Conservation (phyloP, 768 basidiomycete species). For the Filobasidium floriforme region DNA sequence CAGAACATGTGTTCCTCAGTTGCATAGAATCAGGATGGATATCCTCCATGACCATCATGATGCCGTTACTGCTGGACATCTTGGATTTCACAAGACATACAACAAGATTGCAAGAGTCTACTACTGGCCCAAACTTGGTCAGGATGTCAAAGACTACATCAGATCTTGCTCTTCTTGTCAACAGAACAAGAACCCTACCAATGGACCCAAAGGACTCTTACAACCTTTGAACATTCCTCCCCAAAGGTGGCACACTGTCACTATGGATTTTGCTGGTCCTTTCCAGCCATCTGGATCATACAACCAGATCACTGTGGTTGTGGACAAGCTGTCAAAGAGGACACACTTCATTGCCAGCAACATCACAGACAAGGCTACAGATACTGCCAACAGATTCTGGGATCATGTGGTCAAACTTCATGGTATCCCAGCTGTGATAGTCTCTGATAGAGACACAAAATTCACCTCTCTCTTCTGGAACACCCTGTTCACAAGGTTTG, state of each 20-base stretch:
- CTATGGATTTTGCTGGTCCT: conserved; percentile 35
- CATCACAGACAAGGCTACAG: conserved; percentile 34
- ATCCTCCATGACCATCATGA: conserved; percentile 46
- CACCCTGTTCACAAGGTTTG: conserved; percentile 40
- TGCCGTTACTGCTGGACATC: conserved; percentile 46
- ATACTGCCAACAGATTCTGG: conserved; percentile 28
- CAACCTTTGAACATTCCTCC: conserved; percentile 30
- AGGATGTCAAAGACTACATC: conserved; percentile 26
- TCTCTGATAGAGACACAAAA: conserved; percentile 48
- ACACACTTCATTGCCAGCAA: conserved; percentile 48
- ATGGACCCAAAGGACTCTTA: conserved; percentile 31
- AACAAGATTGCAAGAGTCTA: conserved; percentile 44
- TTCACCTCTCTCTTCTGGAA: conserved; percentile 50
- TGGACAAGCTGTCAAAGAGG: conserved; percentile 46
- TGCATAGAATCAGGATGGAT: background rate
- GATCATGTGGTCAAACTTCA: conserved; percentile 15
- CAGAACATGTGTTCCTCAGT: conserved; percentile 7
- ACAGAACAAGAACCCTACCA: conserved; percentile 17
- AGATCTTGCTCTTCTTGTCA: no score
- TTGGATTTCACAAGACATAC: conserved; percentile 44
- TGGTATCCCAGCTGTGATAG: conserved; percentile 47
- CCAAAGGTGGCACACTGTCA: conserved; percentile 42
- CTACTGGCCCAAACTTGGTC: conserved; percentile 47
- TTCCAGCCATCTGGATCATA: background rate
- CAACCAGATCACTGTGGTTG: conserved; percentile 45